These are phyloP conservation scores for Tulasnella sp. DNA, from an alignment of 768 basidiomycete genomes.

Conservation along the genomic window DNA sequence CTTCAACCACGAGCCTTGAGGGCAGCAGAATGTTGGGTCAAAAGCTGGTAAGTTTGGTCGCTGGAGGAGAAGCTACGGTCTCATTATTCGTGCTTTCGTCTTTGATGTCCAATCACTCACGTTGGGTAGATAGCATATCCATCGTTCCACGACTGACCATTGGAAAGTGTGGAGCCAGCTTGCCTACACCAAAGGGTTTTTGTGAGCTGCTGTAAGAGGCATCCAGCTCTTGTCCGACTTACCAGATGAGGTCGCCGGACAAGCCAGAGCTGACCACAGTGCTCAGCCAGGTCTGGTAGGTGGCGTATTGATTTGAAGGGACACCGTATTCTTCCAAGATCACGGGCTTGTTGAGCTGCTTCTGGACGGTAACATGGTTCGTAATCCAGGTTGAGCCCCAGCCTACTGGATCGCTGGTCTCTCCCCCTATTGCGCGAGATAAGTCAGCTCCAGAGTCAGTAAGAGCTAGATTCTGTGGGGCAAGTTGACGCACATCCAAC, in stretches of 20 bases:
- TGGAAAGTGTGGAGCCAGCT: constrained; percentile 32
- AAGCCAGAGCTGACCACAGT: constrained; percentile 7
- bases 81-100: not conserved
- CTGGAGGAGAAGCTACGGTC: constrained; percentile 15
- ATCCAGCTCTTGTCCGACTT: constrained; percentile 6
- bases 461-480: not conserved
- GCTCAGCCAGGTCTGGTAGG: constrained; percentile 40
- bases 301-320: constrained; percentile 34
- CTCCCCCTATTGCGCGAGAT: not conserved
- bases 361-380: constrained; percentile 45
- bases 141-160: constrained; percentile 34
- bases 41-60: constrained; percentile 32
- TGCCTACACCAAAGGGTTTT: constrained; percentile 23
- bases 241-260: constrained; percentile 49
- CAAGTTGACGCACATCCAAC: constrained; percentile 27
- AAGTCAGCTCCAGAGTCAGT: not conserved
- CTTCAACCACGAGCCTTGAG: constrained; percentile 31
- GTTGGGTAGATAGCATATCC: constrained; percentile 41
- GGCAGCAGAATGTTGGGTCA: constrained; percentile 35
- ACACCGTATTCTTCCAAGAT: constrained; percentile 55
- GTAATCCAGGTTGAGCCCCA: constrained; percentile 41
- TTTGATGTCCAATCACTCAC: not conserved
- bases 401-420: not conserved
- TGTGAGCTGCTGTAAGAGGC: not conserved
- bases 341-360: constrained; percentile 44